Conservation (phyloP, 2,329 filamentous ascomycete genomes). For the Verticillium nonalfalfae region DNA sequence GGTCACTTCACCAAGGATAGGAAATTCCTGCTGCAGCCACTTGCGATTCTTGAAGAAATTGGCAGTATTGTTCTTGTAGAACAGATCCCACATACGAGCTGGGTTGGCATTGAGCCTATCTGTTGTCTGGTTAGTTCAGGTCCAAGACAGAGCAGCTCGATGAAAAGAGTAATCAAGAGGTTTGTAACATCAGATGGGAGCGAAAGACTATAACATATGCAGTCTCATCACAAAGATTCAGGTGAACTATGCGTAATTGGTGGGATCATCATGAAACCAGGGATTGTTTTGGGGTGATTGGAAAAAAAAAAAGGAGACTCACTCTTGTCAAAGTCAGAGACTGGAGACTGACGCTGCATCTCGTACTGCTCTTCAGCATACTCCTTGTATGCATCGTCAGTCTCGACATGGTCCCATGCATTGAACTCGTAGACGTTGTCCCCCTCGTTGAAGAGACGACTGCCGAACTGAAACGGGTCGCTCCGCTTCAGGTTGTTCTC, state of each 20-base stretch:
- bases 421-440: constrained; percentile 97
- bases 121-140: constrained; percentile 35
- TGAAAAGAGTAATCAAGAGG: neutral
- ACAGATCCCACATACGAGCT: constrained; percentile 95
- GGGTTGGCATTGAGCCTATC: constrained; percentile 83
- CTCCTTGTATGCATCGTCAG: constrained; percentile 79
- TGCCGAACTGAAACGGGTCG: constrained; percentile 95
- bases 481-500: constrained; percentile 72
- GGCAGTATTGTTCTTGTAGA: constrained; percentile 94
- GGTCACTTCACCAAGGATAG: constrained; percentile 73
- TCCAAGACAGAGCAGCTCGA: neutral
- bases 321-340: constrained; percentile 89
- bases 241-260: constrained; percentile 53
- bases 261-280: constrained; percentile 18
- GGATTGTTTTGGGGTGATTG: constrained; percentile 5
- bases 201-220: constrained; percentile 57
- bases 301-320: constrained; percentile 25
- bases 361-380: constrained; percentile 81
- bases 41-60: constrained; percentile 99
- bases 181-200: constrained; percentile 59
- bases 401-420: constrained; percentile 97
- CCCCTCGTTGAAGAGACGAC: constrained; percentile 72
- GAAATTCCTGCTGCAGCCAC: constrained; percentile 95
- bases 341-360: constrained; percentile 78
- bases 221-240: constrained; percentile 51